Evolutionary conservation across 140 eudicot genomes (phyloP), one percentile per base, ranked within the genome.

Genomic region (Erigeron philadelphicus): DNA sequence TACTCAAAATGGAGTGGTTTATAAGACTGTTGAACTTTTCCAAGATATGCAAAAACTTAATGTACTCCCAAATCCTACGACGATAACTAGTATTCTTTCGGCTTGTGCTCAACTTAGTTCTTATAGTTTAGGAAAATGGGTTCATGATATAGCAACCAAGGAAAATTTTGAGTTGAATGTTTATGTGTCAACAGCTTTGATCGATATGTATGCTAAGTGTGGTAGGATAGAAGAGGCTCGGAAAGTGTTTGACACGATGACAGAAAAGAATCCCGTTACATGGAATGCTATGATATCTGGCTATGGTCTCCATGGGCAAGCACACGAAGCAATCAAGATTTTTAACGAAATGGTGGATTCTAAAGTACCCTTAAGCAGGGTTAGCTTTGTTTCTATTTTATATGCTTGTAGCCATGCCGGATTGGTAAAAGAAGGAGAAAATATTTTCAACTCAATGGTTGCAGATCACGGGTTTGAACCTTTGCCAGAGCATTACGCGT

Each of bases 51-150:
- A 93, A 77, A 56, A 16, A 13, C 67, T 81, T 38, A 81, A 75
- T 48, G 78, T 93, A 41, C 75, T 72, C 12, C 95, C 98, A 25
- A 93, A 89, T 83, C 94, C 94, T 19, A 84, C 89, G 16, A 93
- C 98, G 3, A 66, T 93, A 38, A 89, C 94, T 45, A 93, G 94
- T 75, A 85, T 89, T 73, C 87, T 93, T 16, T 93, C 95, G 0
- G 97, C 97, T 6, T 93, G 95, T 61, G 96, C 98, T 53, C 98
- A 93, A 70, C 86, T 87, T 68, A 97, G 98, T 55, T 89, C 98
- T 31, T 69, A 82, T 59, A 88, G 86, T 72, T 58, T 93, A 62
- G 98, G 98, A 54, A 85, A 81, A 79, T 87, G 98, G 98, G 90
- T 89, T n/a, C 95, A 89, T 65, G 84, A 87, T 53, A 80, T 93